These are phyloP conservation scores for Brassica cretica DNA, from an alignment of 345 rosid species.

Conservation along the genomic window DNA sequence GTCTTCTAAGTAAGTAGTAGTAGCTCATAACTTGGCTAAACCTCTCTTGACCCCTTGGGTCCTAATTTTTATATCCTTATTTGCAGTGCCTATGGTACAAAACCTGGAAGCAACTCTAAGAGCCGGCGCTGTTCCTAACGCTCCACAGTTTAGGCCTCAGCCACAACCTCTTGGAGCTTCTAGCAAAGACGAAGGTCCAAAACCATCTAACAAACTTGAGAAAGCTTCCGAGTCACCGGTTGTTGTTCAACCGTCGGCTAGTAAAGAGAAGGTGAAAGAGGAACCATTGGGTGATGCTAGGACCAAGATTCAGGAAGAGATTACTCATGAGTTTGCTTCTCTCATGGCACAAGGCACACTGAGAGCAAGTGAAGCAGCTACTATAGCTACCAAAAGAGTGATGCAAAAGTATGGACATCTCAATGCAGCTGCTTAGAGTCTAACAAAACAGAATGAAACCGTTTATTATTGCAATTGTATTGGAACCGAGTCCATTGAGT, in stretches of 20 bases:
- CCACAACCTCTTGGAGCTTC: constrained; percentile 38
- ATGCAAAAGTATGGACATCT: constrained; percentile 79
- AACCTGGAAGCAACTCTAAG: constrained; percentile 73
- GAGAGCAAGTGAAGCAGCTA: constrained; percentile 90
- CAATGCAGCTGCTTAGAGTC: constrained; percentile 44
- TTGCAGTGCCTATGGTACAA: constrained; percentile 95
- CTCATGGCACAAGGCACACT: constrained; percentile 85
- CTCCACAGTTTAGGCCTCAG: constrained; percentile 75
- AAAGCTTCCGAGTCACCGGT: constrained; percentile 38
- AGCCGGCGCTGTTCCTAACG: constrained; percentile 88
- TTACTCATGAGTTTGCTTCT: constrained; percentile 63
- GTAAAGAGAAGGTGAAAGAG: constrained; percentile 36
- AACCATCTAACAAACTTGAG: background rate
- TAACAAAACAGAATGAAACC: background rate
- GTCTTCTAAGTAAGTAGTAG: constrained; percentile 68
- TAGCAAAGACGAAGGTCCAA: constrained; percentile 21
- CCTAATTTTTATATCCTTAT: background rate
- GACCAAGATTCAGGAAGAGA: constrained; percentile 88
- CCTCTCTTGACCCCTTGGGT: background rate
- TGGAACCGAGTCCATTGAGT: constrained; percentile 4
- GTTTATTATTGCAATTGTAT: background rate
- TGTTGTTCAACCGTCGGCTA: constrained; percentile 39
- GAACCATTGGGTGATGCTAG: constrained; percentile 80
- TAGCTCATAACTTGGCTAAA: background rate
- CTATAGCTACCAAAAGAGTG: constrained; percentile 78